These are phyloP conservation scores for Miamiensis avidus DNA, from an alignment of 169 alveolate genomes.

Conservation along the genomic window DNA sequence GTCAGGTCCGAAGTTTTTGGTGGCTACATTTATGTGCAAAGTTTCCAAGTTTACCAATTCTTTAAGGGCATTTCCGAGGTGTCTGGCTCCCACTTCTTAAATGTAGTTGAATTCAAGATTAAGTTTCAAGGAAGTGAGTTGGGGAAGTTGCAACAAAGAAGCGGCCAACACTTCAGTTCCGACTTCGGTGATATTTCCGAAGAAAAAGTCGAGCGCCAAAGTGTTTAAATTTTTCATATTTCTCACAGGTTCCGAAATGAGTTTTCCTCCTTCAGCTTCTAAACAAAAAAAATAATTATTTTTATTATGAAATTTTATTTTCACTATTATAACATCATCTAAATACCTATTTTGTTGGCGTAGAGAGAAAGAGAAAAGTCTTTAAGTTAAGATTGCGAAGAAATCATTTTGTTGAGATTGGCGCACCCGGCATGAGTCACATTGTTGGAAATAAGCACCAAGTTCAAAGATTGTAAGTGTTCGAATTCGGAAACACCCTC, in stretches of 20 bases:
- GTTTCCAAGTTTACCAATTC: not conserved
- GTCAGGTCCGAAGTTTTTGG: slow-evolving; percentile 14
- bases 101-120: slow-evolving; percentile 22
- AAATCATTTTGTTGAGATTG: not conserved
- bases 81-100: slow-evolving; percentile 12
- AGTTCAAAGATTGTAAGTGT: not conserved
- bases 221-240: not conserved
- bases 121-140: slow-evolving; percentile 5
- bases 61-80: not conserved
- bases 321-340: not conserved
- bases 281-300: not conserved
- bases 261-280: slow-evolving; percentile 29
- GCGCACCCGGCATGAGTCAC: not conserved
- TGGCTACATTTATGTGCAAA: slow-evolving; percentile 18
- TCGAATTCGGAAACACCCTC: slow-evolving; percentile 8
- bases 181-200: slow-evolving; percentile 15
- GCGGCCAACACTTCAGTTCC: slow-evolving; percentile 3
- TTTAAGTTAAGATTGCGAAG: not conserved
- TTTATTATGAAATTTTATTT: not conserved
- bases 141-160: not conserved
- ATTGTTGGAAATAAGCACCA: slow-evolving; percentile 10
- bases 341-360: slow-evolving; percentile 25
- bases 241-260: slow-evolving; percentile 2
- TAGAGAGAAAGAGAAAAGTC: slow-evolving; percentile 13
- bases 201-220: slow-evolving; percentile 16